These are phyloP conservation scores for Scheffersomyces illinoinensis DNA, from an alignment of 1,139 yeast genomes.

Conservation along the genomic window DNA sequence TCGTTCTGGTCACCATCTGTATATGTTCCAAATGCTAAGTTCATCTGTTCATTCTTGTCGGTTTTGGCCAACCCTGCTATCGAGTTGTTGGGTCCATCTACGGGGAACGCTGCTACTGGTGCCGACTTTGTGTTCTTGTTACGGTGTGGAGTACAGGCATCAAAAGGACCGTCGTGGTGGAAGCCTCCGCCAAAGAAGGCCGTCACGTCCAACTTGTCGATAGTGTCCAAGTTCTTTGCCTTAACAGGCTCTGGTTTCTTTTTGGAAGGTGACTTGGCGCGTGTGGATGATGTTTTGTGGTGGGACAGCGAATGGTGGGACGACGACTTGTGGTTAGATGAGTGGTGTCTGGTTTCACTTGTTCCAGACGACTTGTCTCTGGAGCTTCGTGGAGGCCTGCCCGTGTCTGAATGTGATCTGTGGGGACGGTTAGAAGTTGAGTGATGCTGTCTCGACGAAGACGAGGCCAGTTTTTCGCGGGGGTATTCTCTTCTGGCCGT, in stretches of 20 bases:
- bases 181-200: slow-evolving; percentile 94
- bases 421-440: slow-evolving; percentile 14
- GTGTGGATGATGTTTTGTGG: slow-evolving; percentile 12
- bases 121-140: slow-evolving; percentile 80
- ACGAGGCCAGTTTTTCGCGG: slow-evolving; percentile 42
- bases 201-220: slow-evolving; percentile 92
- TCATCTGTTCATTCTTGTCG: slow-evolving; percentile 55
- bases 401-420: slow-evolving; percentile 16
- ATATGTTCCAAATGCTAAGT: slow-evolving; percentile 61
- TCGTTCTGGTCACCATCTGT: slow-evolving; percentile 36
- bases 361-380: slow-evolving; percentile 4
- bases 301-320: slow-evolving; percentile 2
- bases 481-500: slow-evolving; percentile 47
- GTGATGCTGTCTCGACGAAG: slow-evolving; percentile 16
- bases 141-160: slow-evolving; percentile 96
- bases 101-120: slow-evolving; percentile 94
- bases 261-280: slow-evolving; percentile 34
- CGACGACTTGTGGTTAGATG: slow-evolving; percentile 1
- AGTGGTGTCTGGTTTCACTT: slow-evolving; percentile 2
- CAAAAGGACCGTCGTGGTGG: slow-evolving; percentile 99
- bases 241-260: slow-evolving; percentile 45
- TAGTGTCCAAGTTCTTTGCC: slow-evolving; percentile 76
- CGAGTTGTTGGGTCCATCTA: slow-evolving; percentile 89
- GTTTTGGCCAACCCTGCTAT: slow-evolving; percentile 60
- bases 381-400: slow-evolving; percentile 10